A percentile compares a stretch with the other conserved stretches of the same genome.
Evolutionary conservation across 2,329 filamentous ascomycete genomes (phyloP).

Genomic region (Nectriaceae sp.): DNA sequence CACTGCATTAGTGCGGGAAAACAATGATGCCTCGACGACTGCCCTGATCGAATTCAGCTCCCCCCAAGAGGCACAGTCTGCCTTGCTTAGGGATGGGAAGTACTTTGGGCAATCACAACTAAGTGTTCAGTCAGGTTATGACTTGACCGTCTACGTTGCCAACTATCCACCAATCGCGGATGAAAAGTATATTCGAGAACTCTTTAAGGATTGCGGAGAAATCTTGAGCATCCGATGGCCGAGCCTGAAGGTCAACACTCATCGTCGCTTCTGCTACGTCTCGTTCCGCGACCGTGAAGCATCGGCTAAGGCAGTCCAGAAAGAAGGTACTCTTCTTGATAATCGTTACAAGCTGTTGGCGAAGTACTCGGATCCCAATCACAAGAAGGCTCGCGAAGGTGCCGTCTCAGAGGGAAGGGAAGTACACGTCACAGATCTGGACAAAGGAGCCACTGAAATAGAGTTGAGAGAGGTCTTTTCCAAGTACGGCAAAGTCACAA

Average conservation of each 20-base stretch:
- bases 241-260: constrained; percentile 84
- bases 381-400: constrained; percentile 77
- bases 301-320: constrained; percentile 69
- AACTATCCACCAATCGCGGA: constrained; percentile 84
- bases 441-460: constrained; percentile 61
- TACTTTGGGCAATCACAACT: constrained; percentile 74
- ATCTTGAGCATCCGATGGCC: constrained; percentile 87
- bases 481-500: constrained; percentile 74
- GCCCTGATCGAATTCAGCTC: constrained; percentile 85
- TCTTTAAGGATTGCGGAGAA: constrained; percentile 77
- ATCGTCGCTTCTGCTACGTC: constrained; percentile 92
- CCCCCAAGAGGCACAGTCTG: constrained; percentile 77
- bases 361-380: constrained; percentile 81
- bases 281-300: constrained; percentile 75
- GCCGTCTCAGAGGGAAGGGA: constrained; percentile 86
- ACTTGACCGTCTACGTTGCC: constrained; percentile 82
- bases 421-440: constrained; percentile 73
- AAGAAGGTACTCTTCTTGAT: constrained; percentile 72
- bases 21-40: constrained; percentile 60
- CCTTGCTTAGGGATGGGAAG: constrained; percentile 80
- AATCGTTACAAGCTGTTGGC: constrained; percentile 69
- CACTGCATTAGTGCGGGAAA: constrained; percentile 62
- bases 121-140: constrained; percentile 71
- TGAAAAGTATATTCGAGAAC: constrained; percentile 65
- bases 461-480: constrained; percentile 72